A percentile compares a stretch with the other conserved stretches of the same genome.
Conservation (phyloP, 2,329 filamentous ascomycete genomes). For the Colletotrichum gloeosporioides region DNA sequence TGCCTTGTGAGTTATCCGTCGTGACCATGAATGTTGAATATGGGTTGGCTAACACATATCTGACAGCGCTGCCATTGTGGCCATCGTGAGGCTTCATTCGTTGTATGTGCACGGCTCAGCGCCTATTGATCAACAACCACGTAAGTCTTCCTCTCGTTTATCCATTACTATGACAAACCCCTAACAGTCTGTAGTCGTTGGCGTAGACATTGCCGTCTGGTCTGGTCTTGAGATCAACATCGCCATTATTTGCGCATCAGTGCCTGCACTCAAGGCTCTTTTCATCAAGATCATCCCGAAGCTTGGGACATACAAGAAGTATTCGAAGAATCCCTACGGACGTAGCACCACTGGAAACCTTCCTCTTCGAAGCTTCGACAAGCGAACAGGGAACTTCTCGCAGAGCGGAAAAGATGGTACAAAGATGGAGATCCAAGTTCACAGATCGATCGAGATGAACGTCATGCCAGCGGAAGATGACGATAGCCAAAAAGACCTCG, state of each 20-base stretch:
- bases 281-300: conserved; percentile 29
- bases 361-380: background rate
- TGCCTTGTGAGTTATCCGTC: conserved; percentile 33
- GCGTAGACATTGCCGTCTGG: conserved; percentile 25
- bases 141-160: background rate
- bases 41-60: background rate
- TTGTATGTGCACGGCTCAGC: background rate
- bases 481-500: background rate
- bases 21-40: background rate
- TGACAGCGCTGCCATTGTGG: background rate
- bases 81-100: background rate
- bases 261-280: conserved; percentile 37
- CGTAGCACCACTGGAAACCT: background rate
- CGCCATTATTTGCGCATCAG: conserved; percentile 37
- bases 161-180: background rate
- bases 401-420: background rate
- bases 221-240: conserved; percentile 37
- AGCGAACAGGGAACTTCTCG: background rate
- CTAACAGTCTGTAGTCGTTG: background rate
- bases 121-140: background rate
- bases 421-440: background rate
- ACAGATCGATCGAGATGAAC: background rate
- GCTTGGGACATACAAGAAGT: background rate
- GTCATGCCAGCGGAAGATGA: background rate
- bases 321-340: background rate